Conservation (phyloP, 345 rosid genomes). For the Viola odorata region DNA sequence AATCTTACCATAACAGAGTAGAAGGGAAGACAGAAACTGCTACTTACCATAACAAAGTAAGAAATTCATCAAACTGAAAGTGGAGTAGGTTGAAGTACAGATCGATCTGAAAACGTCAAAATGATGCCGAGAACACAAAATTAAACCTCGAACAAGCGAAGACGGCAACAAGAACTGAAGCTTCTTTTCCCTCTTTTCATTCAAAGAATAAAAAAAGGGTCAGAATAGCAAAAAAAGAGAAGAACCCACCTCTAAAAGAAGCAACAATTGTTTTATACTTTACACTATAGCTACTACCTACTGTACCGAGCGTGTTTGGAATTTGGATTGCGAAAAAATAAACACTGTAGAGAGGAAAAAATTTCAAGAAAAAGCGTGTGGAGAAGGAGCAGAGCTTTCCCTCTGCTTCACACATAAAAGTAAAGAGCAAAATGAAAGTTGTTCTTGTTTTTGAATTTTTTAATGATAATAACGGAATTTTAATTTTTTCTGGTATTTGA, state of each 20-base stretch:
- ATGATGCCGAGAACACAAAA: not conserved
- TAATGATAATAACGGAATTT: not conserved
- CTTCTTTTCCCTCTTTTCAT: not conserved
- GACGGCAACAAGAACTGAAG: not conserved
- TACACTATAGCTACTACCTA: not conserved
- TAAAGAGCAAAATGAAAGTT: not conserved
- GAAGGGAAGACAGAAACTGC: not conserved
- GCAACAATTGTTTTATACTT: too few relatives aligned
- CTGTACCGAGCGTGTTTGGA: slow-evolving; percentile 26
- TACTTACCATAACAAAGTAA: slow-evolving; percentile 22
- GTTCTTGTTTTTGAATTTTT: not conserved
- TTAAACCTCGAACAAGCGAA: not conserved
- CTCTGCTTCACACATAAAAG: slow-evolving; percentile 26
- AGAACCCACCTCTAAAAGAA: too few relatives aligned
- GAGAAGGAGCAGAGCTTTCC: slow-evolving; percentile 49
- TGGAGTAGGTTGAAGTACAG: slow-evolving; percentile 10
- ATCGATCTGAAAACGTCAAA: slow-evolving; percentile 18
- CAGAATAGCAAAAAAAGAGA: not conserved
- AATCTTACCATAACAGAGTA: not conserved
- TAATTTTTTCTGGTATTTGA: not conserved
- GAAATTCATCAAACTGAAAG: slow-evolving; percentile 4
- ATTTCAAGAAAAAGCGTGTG: slow-evolving; percentile 27
- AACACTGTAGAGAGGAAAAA: slow-evolving; percentile 22
- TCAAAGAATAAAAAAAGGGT: not conserved
- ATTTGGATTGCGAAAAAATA: slow-evolving; percentile 39